Evolutionary conservation across 2,329 filamentous ascomycete genomes (phyloP).

Genomic region (Calonectria pseudoreteaudii): DNA sequence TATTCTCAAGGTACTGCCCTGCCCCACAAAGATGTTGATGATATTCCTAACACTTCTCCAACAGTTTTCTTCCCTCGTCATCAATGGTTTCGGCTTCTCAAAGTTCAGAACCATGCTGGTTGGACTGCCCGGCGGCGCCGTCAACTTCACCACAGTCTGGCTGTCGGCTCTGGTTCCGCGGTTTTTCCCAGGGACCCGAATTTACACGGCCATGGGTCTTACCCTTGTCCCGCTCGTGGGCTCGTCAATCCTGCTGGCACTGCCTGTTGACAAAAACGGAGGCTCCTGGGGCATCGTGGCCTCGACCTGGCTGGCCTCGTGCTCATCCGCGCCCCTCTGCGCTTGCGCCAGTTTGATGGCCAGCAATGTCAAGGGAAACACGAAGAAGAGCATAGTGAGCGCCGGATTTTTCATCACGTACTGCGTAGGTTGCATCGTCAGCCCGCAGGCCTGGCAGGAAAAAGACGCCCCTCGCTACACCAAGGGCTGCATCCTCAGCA

Average conservation of each 20-base stretch:
- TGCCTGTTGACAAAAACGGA: slow-evolving; percentile 25
- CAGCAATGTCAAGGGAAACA: slow-evolving; percentile 46
- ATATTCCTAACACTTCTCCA: too few relatives aligned
- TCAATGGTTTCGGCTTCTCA: slow-evolving; percentile 26
- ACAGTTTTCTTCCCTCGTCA: slow-evolving; percentile 27
- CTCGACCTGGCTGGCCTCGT: slow-evolving; percentile 41
- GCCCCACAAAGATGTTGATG: too few relatives aligned
- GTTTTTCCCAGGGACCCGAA: slow-evolving; percentile 32
- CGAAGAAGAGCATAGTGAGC: slow-evolving; percentile 42
- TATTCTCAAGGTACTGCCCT: slow-evolving; percentile 33
- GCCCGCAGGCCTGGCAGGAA: slow-evolving; percentile 38
- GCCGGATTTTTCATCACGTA: slow-evolving; percentile 43
- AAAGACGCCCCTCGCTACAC: slow-evolving; percentile 37
- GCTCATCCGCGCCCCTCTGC: slow-evolving; percentile 33
- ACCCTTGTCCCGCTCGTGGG: slow-evolving; percentile 22
- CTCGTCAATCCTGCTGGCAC: slow-evolving; percentile 24
- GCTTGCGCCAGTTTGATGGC: slow-evolving; percentile 37
- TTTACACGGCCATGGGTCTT: slow-evolving; percentile 27
- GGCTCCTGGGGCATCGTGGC: slow-evolving; percentile 39
- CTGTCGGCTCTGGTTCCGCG: slow-evolving; percentile 32
- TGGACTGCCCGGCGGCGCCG: slow-evolving; percentile 20
- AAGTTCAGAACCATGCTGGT: slow-evolving; percentile 29
- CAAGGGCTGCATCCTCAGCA: slow-evolving; percentile 35
- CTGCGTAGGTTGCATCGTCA: slow-evolving; percentile 41
- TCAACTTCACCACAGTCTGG: slow-evolving; percentile 37